Evolutionary conservation across 2,329 filamentous ascomycete species (phyloP), one percentile per base, ranked within the genome.

Genomic region (Claviceps citrina): DNA sequence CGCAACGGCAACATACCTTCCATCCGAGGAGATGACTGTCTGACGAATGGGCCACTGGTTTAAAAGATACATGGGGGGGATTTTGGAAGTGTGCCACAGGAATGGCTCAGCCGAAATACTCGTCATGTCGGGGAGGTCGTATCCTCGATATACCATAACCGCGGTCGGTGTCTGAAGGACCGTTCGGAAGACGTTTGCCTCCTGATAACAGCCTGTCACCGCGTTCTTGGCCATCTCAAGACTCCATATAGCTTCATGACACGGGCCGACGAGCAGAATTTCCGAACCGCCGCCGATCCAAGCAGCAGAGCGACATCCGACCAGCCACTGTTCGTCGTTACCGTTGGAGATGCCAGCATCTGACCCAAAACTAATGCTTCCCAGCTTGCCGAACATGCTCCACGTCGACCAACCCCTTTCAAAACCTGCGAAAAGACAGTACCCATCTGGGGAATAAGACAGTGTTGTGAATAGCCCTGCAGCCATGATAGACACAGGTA

Each of bases 331-430:
- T 54, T 98, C 89, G 22, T 71, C 72, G 51, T 91, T 89, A 6
- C 64, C 62, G 36, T 70, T 63, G 2, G 78, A 76, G 28, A 85
- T 66, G 2, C 64, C 60, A 20, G 67, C 65, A 50, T 93, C 83
- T 10, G 74, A 69, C 6, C 71, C 69, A 56, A 96, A 96, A 54
- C 84, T 94, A 49, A 77, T 84, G 41, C 81, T 86, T 12, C 86
- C 80, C 2, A 81, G 72, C 58, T 94, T 95, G 26, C 91, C 91
- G 59, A 93, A 98, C 28, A 96, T 91, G 56, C 89, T 96, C 89
- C 89, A 98, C 35, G 79, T 89, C 4, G 84, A 81, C 91, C 91
- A 98, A 1, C 91, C 93, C 43, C 80, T 78, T 51, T 91, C 80
- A 54, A 89, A 96, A 1, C 89, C 91, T 32, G 82, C 86, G 59